Evolutionary conservation across 2,329 filamentous ascomycete genomes (phyloP).

Genomic region (Lecanicillium sp.): DNA sequence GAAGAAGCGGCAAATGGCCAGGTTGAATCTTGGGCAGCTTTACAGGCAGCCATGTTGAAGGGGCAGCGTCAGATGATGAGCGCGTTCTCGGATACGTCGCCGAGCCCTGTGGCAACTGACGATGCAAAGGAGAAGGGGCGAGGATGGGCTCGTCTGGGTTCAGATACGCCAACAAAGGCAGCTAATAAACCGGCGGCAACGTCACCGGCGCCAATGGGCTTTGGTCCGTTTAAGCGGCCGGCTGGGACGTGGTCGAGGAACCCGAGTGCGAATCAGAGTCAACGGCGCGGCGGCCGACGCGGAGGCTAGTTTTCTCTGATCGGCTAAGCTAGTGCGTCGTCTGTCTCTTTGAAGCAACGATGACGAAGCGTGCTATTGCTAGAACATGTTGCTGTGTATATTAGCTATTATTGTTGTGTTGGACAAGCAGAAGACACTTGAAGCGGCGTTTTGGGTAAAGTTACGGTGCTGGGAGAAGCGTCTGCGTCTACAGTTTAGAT

Average conservation of each 20-base stretch:
- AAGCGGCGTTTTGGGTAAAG: no score
- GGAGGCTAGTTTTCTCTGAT: slow-evolving; percentile 9
- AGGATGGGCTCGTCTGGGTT: slow-evolving; percentile 2
- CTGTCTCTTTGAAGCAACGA: no score
- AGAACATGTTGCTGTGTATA: no score
- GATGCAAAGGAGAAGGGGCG: slow-evolving; percentile 4
- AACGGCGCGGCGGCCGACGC: slow-evolving; percentile 8
- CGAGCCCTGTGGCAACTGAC: neutral
- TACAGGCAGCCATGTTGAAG: slow-evolving; percentile 29
- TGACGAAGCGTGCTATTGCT: no score
- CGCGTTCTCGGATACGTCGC: neutral
- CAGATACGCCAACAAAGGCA: neutral
- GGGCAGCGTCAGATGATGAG: slow-evolving; percentile 13
- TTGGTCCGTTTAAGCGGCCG: slow-evolving; percentile 8
- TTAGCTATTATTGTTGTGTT: no score
- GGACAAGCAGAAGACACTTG: no score
- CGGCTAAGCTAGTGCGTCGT: neutral
- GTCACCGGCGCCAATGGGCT: slow-evolving; percentile 6
- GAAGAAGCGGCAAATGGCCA: slow-evolving; percentile 48
- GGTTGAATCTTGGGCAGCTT: slow-evolving; percentile 53
- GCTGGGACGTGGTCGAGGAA: slow-evolving; percentile 7
- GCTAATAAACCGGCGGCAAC: slow-evolving; percentile 1
- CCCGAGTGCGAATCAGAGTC: slow-evolving; percentile 1
- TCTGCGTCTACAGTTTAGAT: no score
- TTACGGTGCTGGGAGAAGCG: no score